Conservation (phyloP, 2,329 filamentous ascomycete species). For the Xylariaceae sp. region DNA sequence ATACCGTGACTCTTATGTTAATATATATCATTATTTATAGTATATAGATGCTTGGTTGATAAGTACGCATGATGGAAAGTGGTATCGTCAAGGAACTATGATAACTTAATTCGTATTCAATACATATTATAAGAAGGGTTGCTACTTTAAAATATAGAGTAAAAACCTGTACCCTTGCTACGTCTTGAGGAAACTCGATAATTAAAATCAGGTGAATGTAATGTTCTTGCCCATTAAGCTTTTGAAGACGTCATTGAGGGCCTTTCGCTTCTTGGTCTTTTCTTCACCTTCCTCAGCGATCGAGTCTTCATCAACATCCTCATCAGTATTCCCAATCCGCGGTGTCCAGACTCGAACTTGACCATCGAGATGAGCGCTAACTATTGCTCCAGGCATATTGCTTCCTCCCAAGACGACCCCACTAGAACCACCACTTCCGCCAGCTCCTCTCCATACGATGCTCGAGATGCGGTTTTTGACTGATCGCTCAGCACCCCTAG, state of each 20-base stretch:
- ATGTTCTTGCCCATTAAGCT: conserved; percentile 76
- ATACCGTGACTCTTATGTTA: background rate
- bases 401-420: conserved; percentile 66
- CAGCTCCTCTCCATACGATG: conserved; percentile 72
- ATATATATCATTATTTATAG: background rate
- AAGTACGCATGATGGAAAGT: background rate
- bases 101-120: background rate
- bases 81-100: background rate
- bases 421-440: conserved; percentile 62
- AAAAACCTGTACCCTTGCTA: no score
- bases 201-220: conserved; percentile 55
- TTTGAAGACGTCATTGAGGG: conserved; percentile 79
- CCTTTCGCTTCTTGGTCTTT: conserved; percentile 74
- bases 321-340: conserved; percentile 55
- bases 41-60: background rate
- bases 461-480: conserved; percentile 73
- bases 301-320: conserved; percentile 55
- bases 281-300: conserved; percentile 47
- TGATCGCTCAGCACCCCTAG: conserved; percentile 58
- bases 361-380: conserved; percentile 84
- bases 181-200: background rate
- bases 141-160: no score
- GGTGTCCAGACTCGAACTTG: conserved; percentile 82
- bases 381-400: conserved; percentile 64
- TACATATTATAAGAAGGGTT: background rate